Base-by-base conservation (phyloP, 352 stramenopile species). In the Phytophthora chlamydospora region DNA sequence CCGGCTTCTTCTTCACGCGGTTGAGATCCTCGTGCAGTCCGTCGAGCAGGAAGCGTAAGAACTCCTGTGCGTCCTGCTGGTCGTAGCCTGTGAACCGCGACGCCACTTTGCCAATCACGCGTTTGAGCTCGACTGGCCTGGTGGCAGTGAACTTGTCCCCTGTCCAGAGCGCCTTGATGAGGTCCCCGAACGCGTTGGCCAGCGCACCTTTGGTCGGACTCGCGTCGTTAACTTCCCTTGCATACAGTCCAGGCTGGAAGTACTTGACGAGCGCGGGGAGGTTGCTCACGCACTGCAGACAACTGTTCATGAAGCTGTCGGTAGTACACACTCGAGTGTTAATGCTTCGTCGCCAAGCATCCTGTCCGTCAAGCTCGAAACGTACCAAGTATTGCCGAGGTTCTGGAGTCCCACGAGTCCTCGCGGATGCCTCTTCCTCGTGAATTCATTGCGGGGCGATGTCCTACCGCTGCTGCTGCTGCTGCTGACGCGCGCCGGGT, bases 21-120 rank as follows among this genome's bases (percentile, higher is more conserved):
- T 94, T 95, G 13, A 97, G 68, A 51, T 97, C 89, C 66, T 94
- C 89, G 52, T 97, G 90, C 24, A 97, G 66, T 14, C 75, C 83
- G 38, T 97, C 89, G 1, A 97, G 70, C 11, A 97, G 62, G 29
- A 91, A 93, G 11, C 91, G 89, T n/a, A 97, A 64, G 49, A 97
- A 96, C 53, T 97, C 89, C 50, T 97, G 89, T 1, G 90, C 87
- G 47, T 97, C 90, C 52, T 97, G 88, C 59, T 97, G 89, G 38
- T 95, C 83, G 68, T 96, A 96, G 6, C 83, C 82, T 0, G 67
- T 78, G 44, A 94, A 96, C n/a, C 81, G 68, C 4, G 73, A 78
- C 6, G 85, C 77, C 11, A 88, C 74, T 38, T 92, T 89, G 13
- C 81, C 80, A 40, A 97, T 80, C 45, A 92, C 74, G 16, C 73